A percentile compares a stretch with the other conserved stretches of the same genome.
Conservation (phyloP, 2,329 filamentous ascomycete genomes). For the Samsoniella hepiali region DNA sequence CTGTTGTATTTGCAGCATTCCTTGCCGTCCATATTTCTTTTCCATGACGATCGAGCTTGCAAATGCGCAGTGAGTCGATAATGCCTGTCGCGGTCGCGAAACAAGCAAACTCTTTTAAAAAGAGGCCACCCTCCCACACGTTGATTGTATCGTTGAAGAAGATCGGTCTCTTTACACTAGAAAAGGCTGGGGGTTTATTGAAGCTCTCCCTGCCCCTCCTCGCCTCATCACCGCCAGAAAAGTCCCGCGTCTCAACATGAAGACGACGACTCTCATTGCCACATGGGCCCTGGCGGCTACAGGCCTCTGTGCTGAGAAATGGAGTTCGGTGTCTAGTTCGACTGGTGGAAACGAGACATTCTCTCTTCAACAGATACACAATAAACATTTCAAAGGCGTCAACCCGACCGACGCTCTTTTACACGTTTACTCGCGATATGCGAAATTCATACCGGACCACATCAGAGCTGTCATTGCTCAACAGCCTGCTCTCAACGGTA, state of each 20-base stretch:
- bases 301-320: background rate
- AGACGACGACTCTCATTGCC: constrained; percentile 1
- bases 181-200: background rate
- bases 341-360: constrained; percentile 22
- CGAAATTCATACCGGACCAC: constrained; percentile 28
- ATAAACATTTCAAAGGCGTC: constrained; percentile 32
- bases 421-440: constrained; percentile 38
- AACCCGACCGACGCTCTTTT: constrained; percentile 31
- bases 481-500: constrained; percentile 25
- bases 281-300: background rate
- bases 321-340: background rate
- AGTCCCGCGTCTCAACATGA: constrained; percentile 2
- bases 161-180: background rate
- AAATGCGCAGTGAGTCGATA: background rate
- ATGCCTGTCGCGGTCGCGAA: background rate
- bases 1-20: background rate
- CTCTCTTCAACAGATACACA: constrained; percentile 33
- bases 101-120: background rate
- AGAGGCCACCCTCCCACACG: background rate
- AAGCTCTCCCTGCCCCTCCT: background rate
- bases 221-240: background rate
- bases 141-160: background rate
- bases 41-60: background rate
- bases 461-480: constrained; percentile 27
- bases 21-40: background rate